These are phyloP conservation scores for Globisporangium polare DNA, from an alignment of 352 stramenopile genomes.

Conservation along the genomic window DNA sequence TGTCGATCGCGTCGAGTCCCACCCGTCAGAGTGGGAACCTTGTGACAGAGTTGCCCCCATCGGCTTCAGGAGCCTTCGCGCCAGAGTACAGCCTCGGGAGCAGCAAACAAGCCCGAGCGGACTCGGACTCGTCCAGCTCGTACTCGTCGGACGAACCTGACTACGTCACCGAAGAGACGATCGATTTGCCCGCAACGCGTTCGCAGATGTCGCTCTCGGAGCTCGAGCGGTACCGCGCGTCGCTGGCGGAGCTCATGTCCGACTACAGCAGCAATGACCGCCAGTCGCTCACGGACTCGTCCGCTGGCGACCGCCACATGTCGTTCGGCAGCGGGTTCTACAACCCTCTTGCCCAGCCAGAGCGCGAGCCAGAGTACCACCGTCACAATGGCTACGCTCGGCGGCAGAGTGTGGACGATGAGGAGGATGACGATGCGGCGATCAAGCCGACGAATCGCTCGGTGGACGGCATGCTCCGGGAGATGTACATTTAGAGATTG, in stretches of 20 bases:
- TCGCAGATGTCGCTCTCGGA: slow-evolving; percentile 21
- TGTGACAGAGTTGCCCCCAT: neutral
- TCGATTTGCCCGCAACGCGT: slow-evolving; percentile 8
- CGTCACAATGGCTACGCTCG: neutral
- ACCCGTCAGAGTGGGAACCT: slow-evolving; percentile 2
- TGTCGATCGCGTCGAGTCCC: slow-evolving; percentile 6
- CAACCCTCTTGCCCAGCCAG: slow-evolving; percentile 1
- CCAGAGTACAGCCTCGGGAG: slow-evolving; percentile 8
- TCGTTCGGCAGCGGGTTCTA: slow-evolving; percentile 4
- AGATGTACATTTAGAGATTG: neutral
- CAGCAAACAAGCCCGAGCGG: slow-evolving; percentile 5
- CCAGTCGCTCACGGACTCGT: neutral
- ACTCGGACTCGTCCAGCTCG: slow-evolving; percentile 29
- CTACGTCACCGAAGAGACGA: slow-evolving; percentile 16
- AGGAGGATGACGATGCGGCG: neutral
- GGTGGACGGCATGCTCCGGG: slow-evolving; percentile 3
- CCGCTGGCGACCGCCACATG: neutral
- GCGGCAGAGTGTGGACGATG: neutral
- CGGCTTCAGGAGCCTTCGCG: neutral
- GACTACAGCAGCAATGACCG: slow-evolving; percentile 30
- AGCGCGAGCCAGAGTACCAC: slow-evolving; percentile 3
- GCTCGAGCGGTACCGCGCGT: slow-evolving; percentile 41
- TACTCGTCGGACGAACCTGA: slow-evolving; percentile 29
- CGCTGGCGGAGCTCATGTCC: slow-evolving; percentile 57
- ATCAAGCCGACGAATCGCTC: slow-evolving; percentile 1